Base-by-base conservation (phyloP, 169 alveolate species). In the Babesia bigemina region DNA sequence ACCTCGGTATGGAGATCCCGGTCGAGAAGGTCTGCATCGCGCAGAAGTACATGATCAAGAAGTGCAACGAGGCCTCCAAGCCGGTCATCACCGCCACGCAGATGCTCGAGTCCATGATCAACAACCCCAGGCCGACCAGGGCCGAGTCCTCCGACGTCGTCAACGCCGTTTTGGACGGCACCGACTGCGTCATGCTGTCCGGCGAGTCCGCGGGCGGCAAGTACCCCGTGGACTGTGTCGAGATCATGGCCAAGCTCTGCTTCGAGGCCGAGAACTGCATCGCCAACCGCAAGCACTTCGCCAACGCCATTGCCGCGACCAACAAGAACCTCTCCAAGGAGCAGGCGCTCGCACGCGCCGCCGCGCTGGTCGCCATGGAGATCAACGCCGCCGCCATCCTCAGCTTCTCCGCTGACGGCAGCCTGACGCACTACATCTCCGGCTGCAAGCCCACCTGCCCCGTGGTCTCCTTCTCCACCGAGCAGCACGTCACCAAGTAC, bases 81-180 rank as follows among this genome's bases (percentile, higher is more conserved):
- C 99, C 99, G 21, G 97, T 94, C 26, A 93, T 98, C 47, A 95
- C 94, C 39, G 99, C 99, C 29, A 98, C 99, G 16, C 98, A 98
- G 84, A 96, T 98, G 98, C 88, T 97, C 73, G 99, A 95, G 85
- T 91, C 98, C 56, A 97, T 98, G 99, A 94, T 95, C 56, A 86
- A 89, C 14, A 88, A 94, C 53, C 97, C 97, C 14, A 75, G 95
- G 73, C 99, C 99, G 24, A 97, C 99, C 22, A 91, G 99, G 83
- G 99, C 99, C 10, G 99, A 98, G 79, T 98, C 95, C 56, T 76
- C 98, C 13, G 99, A 98, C 87, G 98, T 98, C 42, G 98, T 98
- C 70, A 96, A 95, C 70, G 99, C 99, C 0, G 94, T 97, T 19
- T 79, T 93, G 47, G 99, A 96, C 84, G 99, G 99, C n/a, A 83